These are phyloP conservation scores for Phytophthora fragariae DNA, from an alignment of 352 stramenopile genomes.

Conservation along the genomic window DNA sequence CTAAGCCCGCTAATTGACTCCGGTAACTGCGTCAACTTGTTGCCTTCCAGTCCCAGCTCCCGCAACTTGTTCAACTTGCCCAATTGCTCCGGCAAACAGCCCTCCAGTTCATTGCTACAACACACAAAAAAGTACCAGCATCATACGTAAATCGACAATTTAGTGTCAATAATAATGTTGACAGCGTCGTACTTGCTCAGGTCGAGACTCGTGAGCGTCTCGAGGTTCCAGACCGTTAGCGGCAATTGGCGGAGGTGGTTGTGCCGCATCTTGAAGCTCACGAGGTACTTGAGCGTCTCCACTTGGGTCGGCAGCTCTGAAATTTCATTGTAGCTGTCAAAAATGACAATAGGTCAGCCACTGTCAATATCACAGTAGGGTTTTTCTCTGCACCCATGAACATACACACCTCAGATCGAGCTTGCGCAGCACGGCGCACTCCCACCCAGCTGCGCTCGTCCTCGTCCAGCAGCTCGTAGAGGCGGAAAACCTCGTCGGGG, in stretches of 20 bases:
- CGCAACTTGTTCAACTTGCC: constrained; percentile 62
- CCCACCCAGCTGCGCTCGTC: constrained; percentile 85
- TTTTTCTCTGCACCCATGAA: neutral
- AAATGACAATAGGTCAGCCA: constrained; percentile 2
- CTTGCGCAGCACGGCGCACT: constrained; percentile 73
- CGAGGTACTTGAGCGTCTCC: constrained; percentile 53
- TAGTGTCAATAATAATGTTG: constrained; percentile 1
- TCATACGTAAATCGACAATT: neutral
- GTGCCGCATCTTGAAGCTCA: constrained; percentile 79
- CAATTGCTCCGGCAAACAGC: constrained; percentile 55
- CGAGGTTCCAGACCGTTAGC: constrained; percentile 62
- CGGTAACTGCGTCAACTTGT: constrained; percentile 69
- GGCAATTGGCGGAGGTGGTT: constrained; percentile 66
- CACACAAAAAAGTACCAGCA: constrained; percentile 2
- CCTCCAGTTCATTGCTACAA: constrained; percentile 68
- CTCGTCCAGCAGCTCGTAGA: constrained; percentile 69
- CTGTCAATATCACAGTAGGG: neutral
- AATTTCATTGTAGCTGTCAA: constrained; percentile 82
- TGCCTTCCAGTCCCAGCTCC: constrained; percentile 69
- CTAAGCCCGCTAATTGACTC: constrained; percentile 52
- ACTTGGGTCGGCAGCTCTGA: constrained; percentile 56
- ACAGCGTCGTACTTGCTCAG: constrained; percentile 73
- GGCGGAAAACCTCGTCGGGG: constrained; percentile 63
- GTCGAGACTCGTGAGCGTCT: constrained; percentile 69
- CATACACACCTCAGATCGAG: constrained; percentile 67